Percentiles rank a stretch among this genome's conserved stretches.
phyloP scores from a whole-genome alignment of 2,329 filamentous ascomycete species.

The Fusarium mangiferae region DNA sequence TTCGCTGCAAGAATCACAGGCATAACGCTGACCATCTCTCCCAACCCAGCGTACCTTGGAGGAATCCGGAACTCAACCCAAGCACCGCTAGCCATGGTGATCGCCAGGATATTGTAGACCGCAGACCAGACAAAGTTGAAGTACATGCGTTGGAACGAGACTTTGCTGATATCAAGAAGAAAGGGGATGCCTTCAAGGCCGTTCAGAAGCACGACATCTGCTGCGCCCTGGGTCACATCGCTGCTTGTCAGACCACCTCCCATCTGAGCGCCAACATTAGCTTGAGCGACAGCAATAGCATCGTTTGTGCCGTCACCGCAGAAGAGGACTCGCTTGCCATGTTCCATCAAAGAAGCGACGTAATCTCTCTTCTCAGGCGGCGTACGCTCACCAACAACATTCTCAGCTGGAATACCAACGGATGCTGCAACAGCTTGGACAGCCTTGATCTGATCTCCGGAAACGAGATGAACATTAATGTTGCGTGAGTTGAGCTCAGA shows the following conservation, averaged over 20 bases:
- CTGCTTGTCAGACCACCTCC: slow-evolving; percentile 1
- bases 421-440: neutral
- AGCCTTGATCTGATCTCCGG: neutral
- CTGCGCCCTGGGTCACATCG: slow-evolving; percentile 6
- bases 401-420: neutral
- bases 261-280: slow-evolving; percentile 1
- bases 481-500: neutral
- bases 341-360: neutral
- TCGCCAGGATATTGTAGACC: neutral
- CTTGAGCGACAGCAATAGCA: slow-evolving; percentile 1
- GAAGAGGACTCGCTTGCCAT: neutral
- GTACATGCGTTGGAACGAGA: neutral
- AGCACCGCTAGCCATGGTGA: slow-evolving; percentile 12
- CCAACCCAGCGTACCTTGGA: neutral
- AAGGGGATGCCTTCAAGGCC: neutral
- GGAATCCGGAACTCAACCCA: slow-evolving; percentile 11
- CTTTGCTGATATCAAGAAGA: slow-evolving; percentile 8
- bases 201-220: neutral
- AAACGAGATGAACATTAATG: neutral
- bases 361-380: slow-evolving; percentile 8
- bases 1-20: slow-evolving; percentile 1
- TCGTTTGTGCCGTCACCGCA: slow-evolving; percentile 5
- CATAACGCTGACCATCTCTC: slow-evolving; percentile 12
- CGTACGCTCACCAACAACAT: neutral
- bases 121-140: slow-evolving; percentile 17